Percentiles rank a stretch among this genome's conserved stretches.
These are phyloP conservation scores for Pseudonitzschia pungens DNA, from an alignment of 108 stramenopile species.

Conservation along the genomic window DNA sequence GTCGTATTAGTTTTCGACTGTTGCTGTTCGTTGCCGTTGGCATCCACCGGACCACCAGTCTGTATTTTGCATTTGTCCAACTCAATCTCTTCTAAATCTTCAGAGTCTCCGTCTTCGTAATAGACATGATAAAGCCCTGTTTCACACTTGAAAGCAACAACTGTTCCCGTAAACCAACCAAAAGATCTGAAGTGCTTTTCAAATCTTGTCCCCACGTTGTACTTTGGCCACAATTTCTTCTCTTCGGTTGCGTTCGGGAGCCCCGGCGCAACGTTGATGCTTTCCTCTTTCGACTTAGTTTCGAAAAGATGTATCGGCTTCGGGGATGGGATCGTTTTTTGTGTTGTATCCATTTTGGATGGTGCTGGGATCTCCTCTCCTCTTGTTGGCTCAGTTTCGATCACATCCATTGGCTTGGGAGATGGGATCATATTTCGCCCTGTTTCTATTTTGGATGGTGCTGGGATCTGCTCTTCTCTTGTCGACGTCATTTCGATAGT, in stretches of 20 bases:
- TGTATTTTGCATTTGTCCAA: background rate
- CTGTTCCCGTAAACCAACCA: background rate
- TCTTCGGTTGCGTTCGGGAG: background rate
- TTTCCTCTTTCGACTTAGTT: no score
- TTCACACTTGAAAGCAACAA: background rate
- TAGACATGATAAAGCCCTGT: background rate
- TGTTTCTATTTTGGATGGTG: background rate
- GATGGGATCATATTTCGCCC: background rate
- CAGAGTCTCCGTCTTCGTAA: constrained; percentile 4
- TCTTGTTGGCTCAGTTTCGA: no score
- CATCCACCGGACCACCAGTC: background rate
- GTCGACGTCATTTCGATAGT: no score
- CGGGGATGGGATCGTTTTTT: background rate
- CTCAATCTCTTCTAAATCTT: background rate
- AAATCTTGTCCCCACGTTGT: constrained; percentile 4
- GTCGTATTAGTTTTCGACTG: background rate
- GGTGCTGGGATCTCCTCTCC: no score
- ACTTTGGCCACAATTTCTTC: background rate
- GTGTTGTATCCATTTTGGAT: background rate
- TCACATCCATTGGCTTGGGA: background rate
- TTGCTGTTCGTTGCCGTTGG: background rate
- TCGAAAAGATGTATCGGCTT: background rate
- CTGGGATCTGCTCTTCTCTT: no score
- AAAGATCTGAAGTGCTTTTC: background rate
- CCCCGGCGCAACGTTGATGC: no score